Base-by-base conservation (phyloP, 306 rosid species). In the Begonia masoniana region DNA sequence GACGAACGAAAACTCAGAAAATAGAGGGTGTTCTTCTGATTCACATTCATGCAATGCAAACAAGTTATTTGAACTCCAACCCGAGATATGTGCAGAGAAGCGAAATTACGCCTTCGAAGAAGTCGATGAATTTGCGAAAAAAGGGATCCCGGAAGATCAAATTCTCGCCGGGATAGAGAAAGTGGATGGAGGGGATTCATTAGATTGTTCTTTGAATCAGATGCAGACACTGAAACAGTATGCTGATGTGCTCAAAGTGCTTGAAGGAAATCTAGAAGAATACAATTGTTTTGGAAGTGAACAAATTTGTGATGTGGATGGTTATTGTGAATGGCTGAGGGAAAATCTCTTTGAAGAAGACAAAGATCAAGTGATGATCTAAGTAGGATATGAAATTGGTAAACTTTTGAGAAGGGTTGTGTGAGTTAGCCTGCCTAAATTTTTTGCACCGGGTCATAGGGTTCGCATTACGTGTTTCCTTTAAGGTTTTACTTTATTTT, bases 261-360 rank as follows among this genome's bases (percentile, higher is more conserved):
- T 72, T 41, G 68, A 68, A 56, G 77, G 59, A 42, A 63, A 72
- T 42, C 54, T 4, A 9, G 70, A 59, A 6, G 55, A 52, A 11
- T 36, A 13, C 39, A 43, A 67, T 3, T 16, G 13, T 49, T 42
- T 45, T 67, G 43, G 41, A 17, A 15, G 43, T 19, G 62, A 42
- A 61, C 6, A 50, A 12, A 15, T 43, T 60, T 36, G 15, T 35
- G 58, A 62, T 13, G 16, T 65, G 55, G 57, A 56, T 21, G 41
- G 15, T 21, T 14, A n/a, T 31, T 39, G 16, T 16, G 50, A 55
- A 50, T 31, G 53, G 67, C 43, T 63, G 45, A 45, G 49, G 15
- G 49, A 45, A 45, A 45, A 11, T 45, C 15, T 45, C 13, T 7
- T 31, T 7, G 39, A 31, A 31, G 39, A 31, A 31, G 39, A 31